Evolutionary conservation across 2,329 filamentous ascomycete species (phyloP).

Genomic region (Colletotrichum orchidophilum): DNA sequence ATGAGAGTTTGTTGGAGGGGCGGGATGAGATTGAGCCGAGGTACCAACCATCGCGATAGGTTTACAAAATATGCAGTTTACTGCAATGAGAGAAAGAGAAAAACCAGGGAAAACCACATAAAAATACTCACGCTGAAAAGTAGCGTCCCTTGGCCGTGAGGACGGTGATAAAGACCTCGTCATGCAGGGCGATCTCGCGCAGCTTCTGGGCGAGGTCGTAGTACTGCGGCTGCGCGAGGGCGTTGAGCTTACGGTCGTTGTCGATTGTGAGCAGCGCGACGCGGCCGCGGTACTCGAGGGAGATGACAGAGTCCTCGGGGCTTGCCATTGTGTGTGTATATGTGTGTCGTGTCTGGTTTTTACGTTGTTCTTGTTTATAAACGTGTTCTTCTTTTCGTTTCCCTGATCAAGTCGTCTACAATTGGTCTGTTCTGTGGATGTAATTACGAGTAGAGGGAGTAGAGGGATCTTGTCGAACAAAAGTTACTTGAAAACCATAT

Average conservation of each 20-base stretch:
- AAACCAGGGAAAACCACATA: neutral
- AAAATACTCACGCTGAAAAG: conserved; percentile 85
- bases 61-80: too few relatives aligned
- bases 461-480: neutral
- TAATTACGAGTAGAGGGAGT: too few relatives aligned
- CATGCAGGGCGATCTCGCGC: conserved; percentile 78
- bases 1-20: neutral
- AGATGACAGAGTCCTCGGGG: conserved; percentile 41
- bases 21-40: neutral
- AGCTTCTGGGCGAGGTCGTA: conserved; percentile 79
- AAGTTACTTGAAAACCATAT: neutral
- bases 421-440: too few relatives aligned
- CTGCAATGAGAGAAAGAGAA: neutral
- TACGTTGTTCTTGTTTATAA: neutral
- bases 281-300: conserved; percentile 52
- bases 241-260: conserved; percentile 87
- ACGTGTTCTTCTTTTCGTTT: neutral
- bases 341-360: neutral
- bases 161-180: conserved; percentile 87
- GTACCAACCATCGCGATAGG: neutral
- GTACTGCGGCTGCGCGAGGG: conserved; percentile 77
- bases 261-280: conserved; percentile 84
- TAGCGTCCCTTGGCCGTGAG: conserved; percentile 82
- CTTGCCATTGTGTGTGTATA: conserved; percentile 9
- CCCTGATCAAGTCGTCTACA: too few relatives aligned